Base-by-base conservation (phyloP, 23 red algal species). In the Chondrus crispus region DNA sequence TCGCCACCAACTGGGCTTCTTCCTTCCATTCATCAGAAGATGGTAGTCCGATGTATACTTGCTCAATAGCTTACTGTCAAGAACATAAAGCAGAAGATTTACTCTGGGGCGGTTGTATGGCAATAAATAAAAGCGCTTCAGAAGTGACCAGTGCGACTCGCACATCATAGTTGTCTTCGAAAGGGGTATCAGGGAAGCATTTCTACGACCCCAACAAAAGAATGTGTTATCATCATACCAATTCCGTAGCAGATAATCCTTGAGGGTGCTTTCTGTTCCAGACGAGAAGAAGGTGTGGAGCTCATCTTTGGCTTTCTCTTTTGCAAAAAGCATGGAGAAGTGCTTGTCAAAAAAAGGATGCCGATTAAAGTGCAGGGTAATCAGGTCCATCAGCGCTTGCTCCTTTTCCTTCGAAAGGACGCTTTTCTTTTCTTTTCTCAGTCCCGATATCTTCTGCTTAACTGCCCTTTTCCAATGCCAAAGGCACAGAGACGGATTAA, bases 351-450 rank as follows among this genome's bases (percentile, higher is more conserved):
- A n/a, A n/a, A n/a, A n/a, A n/a, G n/a, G n/a, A n/a, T n/a, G n/a
- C n/a, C n/a, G n/a, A n/a, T n/a, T n/a, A n/a, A n/a, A n/a, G n/a
- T n/a, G n/a, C n/a, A n/a, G n/a, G n/a, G n/a, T n/a, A n/a, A n/a
- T n/a, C n/a, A n/a, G n/a, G n/a, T n/a, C n/a, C n/a, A n/a, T n/a
- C n/a, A n/a, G n/a, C n/a, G n/a, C n/a, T n/a, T n/a, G n/a, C n/a
- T n/a, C n/a, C n/a, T n/a, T n/a, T n/a, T n/a, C n/a, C n/a, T n/a
- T n/a, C n/a, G n/a, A n/a, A n/a, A n/a, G n/a, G n/a, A n/a, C n/a
- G n/a, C n/a, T n/a, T n/a, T n/a, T n/a, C n/a, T n/a, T n/a, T n/a
- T 3, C 43, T 37, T 76, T 76, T 76, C 39, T 76, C 71, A 76
- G 28, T 76, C n/a, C 29, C 9, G 24, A 22, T 9, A n/a, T 37